These are phyloP conservation scores for Lithohypha guttulata DNA, from an alignment of 2,329 filamentous ascomycete species.

Conservation along the genomic window DNA sequence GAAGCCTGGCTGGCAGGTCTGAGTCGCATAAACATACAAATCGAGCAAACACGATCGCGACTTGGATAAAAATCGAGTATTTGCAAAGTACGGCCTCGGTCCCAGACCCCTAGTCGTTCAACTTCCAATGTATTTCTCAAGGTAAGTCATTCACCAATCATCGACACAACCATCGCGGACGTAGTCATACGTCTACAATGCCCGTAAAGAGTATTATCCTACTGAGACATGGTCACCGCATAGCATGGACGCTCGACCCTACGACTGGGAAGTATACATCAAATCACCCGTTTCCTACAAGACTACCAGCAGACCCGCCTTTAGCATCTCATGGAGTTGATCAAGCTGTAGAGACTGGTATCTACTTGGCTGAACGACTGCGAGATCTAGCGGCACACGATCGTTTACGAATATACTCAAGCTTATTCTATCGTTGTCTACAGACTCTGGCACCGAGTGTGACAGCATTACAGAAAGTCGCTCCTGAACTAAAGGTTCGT, in stretches of 20 bases:
- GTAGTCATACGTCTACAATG: constrained; percentile 11
- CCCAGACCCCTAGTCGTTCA: no score
- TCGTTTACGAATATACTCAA: constrained; percentile 54
- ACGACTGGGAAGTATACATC: constrained; percentile 67
- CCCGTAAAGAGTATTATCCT: constrained; percentile 22
- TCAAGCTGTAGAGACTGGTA: constrained; percentile 68
- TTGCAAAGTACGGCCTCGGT: no score
- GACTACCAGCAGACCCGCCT: constrained; percentile 76
- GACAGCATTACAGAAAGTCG: constrained; percentile 27
- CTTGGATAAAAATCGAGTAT: no score
- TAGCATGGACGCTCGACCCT: constrained; percentile 78
- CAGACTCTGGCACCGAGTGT: constrained; percentile 66
- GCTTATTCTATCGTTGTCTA: constrained; percentile 76
- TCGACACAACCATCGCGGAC: no score
- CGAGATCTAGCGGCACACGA: constrained; percentile 56
- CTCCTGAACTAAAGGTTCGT: constrained; percentile 20
- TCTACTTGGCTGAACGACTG: constrained; percentile 46
- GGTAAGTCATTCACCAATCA: no score
- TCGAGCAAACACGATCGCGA: no score
- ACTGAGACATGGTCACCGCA: constrained; percentile 50
- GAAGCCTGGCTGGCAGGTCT: no score
- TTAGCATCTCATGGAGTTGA: constrained; percentile 76
- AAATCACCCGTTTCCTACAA: constrained; percentile 68
- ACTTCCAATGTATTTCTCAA: no score
- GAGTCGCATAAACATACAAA: no score